Base-by-base conservation (phyloP, 2,329 filamentous ascomycete species). In the Alternaria panax region DNA sequence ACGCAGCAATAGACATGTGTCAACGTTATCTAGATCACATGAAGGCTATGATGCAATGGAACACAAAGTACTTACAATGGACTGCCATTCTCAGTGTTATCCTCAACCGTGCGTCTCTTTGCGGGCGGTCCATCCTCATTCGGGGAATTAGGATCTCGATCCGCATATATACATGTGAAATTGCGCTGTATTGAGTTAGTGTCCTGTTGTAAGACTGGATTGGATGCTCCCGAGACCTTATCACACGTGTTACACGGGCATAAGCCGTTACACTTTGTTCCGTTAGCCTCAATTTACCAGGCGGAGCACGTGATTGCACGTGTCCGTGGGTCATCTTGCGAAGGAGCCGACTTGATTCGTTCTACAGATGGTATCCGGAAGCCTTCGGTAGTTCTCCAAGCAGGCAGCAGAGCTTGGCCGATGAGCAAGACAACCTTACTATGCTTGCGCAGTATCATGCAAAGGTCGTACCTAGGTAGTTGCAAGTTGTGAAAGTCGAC, bases 241-340 rank as follows among this genome's bases (percentile, higher is more conserved):
- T 80, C 77, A 75, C 87, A 89, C 24, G 84, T 85, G 59, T 81
- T 82, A 74, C 87, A 89, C 36, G 86, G 86, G 51, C 79, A 81
- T 46, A 81, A 70, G 25, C 86, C 86, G 75, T 88, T 86, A 75
- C 86, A 88, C 86, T 88, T 64, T 48, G 47, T 40, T 30, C 14
- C 57, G 60, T 72, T 63, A 69, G 43, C 34, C 16, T 46, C 25
- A 30, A 16, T 45, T 16, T 50, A 36, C 42, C 43, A 38, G 45
- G 38, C 41, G 24, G 38, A 50, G 28, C 16, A 18, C 32, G 2
- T 30, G 14, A 24, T 22, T 43, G 28, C 43, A 41, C 40, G 36
- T 47, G 25, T 28, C 14, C 36, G 12, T 54, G 43, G 48, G 32
- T n/a, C 34, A 48, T 38, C 16, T 5, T 38, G 42, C 42, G n/a